Conservation (phyloP, 2,329 filamentous ascomycete species). For the Epichloe bromicola region DNA sequence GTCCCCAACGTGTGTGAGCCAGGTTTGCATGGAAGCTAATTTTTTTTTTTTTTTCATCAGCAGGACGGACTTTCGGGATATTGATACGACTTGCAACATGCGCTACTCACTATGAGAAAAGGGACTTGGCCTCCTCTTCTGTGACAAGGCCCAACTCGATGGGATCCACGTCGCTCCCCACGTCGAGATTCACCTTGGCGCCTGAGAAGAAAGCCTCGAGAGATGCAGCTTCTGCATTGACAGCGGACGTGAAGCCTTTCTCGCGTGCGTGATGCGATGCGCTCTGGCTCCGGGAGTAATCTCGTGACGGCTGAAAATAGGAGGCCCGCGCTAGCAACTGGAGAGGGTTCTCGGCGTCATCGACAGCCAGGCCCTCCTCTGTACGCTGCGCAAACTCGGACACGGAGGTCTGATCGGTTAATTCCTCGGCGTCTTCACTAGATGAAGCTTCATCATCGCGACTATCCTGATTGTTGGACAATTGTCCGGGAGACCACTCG, state of each 20-base stretch:
- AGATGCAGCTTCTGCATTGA: conserved; percentile 19
- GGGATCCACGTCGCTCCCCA: conserved; percentile 52
- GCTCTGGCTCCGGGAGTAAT: conserved; percentile 14
- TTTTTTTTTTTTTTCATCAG: not conserved
- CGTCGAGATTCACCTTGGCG: conserved; percentile 48
- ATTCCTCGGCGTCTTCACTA: conserved; percentile 19
- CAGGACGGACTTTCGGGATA: not conserved
- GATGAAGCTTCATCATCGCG: conserved; percentile 19
- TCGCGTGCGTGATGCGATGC: conserved; percentile 13
- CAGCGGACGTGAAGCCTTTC: not conserved
- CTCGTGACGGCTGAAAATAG: conserved; percentile 45
- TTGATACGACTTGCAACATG: not conserved
- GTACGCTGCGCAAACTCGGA: conserved; percentile 16
- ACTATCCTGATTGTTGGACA: conserved; percentile 11
- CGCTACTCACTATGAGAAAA: conserved; percentile 48
- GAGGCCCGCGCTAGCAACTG: conserved; percentile 62
- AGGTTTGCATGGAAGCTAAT: conserved; percentile 54
- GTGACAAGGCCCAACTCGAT: conserved; percentile 58
- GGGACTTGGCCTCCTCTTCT: conserved; percentile 46
- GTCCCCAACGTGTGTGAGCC: conserved; percentile 61
- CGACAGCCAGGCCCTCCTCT: conserved; percentile 45
- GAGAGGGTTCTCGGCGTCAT: conserved; percentile 63
- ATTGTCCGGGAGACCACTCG: conserved; percentile 7
- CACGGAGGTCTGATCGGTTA: conserved; percentile 14
- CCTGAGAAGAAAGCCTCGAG: conserved; percentile 56